Conservation (phyloP, 1,139 yeast species). For the Geotrichum carabidarum region DNA sequence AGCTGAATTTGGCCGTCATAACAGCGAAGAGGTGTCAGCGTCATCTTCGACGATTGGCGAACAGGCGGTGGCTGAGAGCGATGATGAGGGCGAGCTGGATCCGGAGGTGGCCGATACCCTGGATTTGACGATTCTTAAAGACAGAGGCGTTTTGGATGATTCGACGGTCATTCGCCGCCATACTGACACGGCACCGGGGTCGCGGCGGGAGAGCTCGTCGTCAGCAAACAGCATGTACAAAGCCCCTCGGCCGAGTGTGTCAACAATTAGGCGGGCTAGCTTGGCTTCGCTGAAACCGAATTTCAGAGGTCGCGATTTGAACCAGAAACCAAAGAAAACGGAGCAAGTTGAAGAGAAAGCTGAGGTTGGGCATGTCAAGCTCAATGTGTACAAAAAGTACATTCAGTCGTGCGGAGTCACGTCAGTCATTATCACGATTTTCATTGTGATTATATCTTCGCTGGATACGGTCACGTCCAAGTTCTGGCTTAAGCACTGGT, state of each 20-base stretch:
- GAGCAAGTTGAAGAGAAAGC: slow-evolving; percentile 50
- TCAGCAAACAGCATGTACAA: too few relatives aligned
- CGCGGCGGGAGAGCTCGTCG: too few relatives aligned
- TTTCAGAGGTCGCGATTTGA: slow-evolving; percentile 38
- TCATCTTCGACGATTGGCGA: slow-evolving; percentile 8
- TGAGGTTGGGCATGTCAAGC: slow-evolving; percentile 83
- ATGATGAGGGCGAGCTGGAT: not conserved
- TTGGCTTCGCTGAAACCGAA: slow-evolving; percentile 49
- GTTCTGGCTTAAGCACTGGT: slow-evolving; percentile 93
- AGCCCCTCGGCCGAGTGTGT: slow-evolving; percentile 22
- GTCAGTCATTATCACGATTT: slow-evolving; percentile 50
- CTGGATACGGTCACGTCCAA: slow-evolving; percentile 52
- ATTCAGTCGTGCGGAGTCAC: slow-evolving; percentile 80
- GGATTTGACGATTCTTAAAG: not conserved
- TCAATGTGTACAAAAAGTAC: slow-evolving; percentile 73
- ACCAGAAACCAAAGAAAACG: slow-evolving; percentile 28
- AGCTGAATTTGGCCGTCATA: slow-evolving; percentile 37
- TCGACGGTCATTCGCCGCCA: slow-evolving; percentile 18
- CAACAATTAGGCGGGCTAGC: slow-evolving; percentile 67
- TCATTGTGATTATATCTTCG: slow-evolving; percentile 43
- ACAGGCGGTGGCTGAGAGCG: not conserved
- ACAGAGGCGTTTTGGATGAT: slow-evolving; percentile 6
- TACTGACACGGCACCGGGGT: not conserved
- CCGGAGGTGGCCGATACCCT: not conserved
- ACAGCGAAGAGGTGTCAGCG: slow-evolving; percentile 7